Conservation (phyloP, 306 rosid genomes). For the Cucurbita pepo region DNA sequence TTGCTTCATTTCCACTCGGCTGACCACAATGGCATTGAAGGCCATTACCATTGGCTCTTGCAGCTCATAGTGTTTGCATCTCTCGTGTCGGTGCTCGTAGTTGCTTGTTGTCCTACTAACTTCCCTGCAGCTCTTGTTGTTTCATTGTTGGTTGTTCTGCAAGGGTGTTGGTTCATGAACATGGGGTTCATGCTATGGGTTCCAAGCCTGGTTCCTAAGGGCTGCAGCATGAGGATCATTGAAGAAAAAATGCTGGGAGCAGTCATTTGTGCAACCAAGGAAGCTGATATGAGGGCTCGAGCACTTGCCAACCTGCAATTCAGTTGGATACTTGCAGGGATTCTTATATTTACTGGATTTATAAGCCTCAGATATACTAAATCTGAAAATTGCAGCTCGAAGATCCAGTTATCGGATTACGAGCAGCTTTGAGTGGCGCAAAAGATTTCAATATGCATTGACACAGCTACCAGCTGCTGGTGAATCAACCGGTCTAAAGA, state of each 20-base stretch:
- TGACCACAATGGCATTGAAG: slow-evolving; percentile 83
- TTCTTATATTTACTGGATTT: slow-evolving; percentile 40
- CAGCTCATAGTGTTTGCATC: slow-evolving; percentile 66
- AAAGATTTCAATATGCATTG: slow-evolving; percentile 27
- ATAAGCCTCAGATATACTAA: slow-evolving; percentile 37
- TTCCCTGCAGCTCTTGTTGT: slow-evolving; percentile 63
- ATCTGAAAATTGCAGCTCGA: slow-evolving; percentile 20
- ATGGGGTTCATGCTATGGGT: slow-evolving; percentile 72
- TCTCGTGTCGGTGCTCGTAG: slow-evolving; percentile 32
- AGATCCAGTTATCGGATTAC: slow-evolving; percentile 30
- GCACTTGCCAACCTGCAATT: slow-evolving; percentile 81
- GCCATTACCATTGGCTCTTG: slow-evolving; percentile 77
- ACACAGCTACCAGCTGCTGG: slow-evolving; percentile 27
- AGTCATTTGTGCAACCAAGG: slow-evolving; percentile 38
- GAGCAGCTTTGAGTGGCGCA: slow-evolving; percentile 51
- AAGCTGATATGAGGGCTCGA: slow-evolving; percentile 56
- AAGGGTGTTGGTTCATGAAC: slow-evolving; percentile 87
- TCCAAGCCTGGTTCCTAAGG: slow-evolving; percentile 56
- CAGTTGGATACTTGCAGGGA: slow-evolving; percentile 69
- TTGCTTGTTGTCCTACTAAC: slow-evolving; percentile 45
- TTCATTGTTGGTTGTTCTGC: slow-evolving; percentile 53
- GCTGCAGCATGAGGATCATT: slow-evolving; percentile 27
- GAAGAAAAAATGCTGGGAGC: slow-evolving; percentile 40
- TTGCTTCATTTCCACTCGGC: slow-evolving; percentile 84
- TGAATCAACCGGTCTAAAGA: not conserved